Evolutionary conservation across 192 early-diverging fungal species (phyloP).

Genomic region (Coemansia sp.): DNA sequence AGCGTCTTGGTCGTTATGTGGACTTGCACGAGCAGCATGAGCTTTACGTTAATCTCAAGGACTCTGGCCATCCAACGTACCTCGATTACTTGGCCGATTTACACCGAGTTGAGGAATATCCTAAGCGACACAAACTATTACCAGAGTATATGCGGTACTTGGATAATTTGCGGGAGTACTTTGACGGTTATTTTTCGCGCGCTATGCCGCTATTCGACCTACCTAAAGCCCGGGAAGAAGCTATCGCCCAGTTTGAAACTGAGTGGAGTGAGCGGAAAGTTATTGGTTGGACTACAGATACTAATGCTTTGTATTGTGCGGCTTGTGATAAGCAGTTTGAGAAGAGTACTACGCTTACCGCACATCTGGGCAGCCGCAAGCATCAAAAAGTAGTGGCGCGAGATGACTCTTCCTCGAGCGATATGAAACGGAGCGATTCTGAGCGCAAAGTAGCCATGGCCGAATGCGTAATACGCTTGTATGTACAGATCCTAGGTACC

Average conservation of each 20-base stretch:
- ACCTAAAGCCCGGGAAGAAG: constrained; percentile 56
- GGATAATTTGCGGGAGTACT: constrained; percentile 63
- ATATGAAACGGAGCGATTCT: constrained; percentile 56
- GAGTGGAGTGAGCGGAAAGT: constrained; percentile 61
- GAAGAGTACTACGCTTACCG: constrained; percentile 83
- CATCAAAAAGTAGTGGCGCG: constrained; percentile 78
- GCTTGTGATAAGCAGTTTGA: constrained; percentile 83
- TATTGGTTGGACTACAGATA: constrained; percentile 62
- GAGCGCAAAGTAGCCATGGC: constrained; percentile 66
- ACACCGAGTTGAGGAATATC: constrained; percentile 31
- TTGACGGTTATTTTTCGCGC: constrained; percentile 74
- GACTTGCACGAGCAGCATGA: constrained; percentile 84
- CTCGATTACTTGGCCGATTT: constrained; percentile 63
- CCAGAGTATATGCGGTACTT: constrained; percentile 46
- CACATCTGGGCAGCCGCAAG: constrained; percentile 88
- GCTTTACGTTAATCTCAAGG: constrained; percentile 82
- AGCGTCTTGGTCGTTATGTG: constrained; percentile 80
- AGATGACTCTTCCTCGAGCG: constrained; percentile 25
- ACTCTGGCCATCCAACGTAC: constrained; percentile 51
- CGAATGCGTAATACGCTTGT: constrained; percentile 67
- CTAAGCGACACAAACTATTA: constrained; percentile 11
- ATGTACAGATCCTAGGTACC: constrained; percentile 61
- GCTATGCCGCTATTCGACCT: constrained; percentile 81
- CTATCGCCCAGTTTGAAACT: constrained; percentile 62
- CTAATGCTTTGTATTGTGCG: constrained; percentile 66